Evolutionary conservation across 306 rosid genomes (phyloP).

Genomic region (Casuarina cunninghamiana): DNA sequence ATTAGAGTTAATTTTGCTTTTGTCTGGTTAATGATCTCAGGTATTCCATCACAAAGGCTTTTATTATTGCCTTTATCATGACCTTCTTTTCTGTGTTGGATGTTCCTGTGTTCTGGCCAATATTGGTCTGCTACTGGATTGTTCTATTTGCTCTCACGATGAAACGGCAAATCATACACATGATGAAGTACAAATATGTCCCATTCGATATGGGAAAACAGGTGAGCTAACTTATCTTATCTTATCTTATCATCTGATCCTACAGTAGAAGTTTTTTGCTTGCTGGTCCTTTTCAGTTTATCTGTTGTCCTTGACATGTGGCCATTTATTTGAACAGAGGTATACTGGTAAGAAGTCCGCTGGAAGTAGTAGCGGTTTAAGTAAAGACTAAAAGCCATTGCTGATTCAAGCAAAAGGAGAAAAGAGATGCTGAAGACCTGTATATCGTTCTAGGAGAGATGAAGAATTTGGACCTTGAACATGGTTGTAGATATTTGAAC

Average conservation of each 20-base stretch:
- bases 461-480: slow-evolving; percentile 1
- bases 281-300: background rate
- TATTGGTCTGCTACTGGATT: slow-evolving; percentile 23
- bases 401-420: background rate
- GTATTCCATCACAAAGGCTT: slow-evolving; percentile 25
- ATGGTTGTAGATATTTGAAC: background rate
- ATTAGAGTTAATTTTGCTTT: background rate
- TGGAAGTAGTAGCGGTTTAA: background rate
- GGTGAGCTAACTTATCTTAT: background rate
- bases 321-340: slow-evolving; percentile 6
- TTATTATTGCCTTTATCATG: slow-evolving; percentile 16
- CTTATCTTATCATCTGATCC: background rate
- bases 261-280: background rate
- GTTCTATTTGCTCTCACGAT: background rate
- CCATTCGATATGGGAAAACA: slow-evolving; percentile 14
- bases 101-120: slow-evolving; percentile 25
- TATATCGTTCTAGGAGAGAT: background rate
- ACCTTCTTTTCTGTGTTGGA: slow-evolving; percentile 23
- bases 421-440: background rate
- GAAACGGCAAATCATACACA: slow-evolving; percentile 19
- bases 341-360: slow-evolving; percentile 14
- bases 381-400: slow-evolving; percentile 4
- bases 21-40: slow-evolving; percentile 4
- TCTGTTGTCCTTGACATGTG: background rate
- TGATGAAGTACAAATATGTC: slow-evolving; percentile 17